phyloP scores from a whole-genome alignment of 495 filamentous ascomycete species.

The Lasiosphaeria hispida region DNA sequence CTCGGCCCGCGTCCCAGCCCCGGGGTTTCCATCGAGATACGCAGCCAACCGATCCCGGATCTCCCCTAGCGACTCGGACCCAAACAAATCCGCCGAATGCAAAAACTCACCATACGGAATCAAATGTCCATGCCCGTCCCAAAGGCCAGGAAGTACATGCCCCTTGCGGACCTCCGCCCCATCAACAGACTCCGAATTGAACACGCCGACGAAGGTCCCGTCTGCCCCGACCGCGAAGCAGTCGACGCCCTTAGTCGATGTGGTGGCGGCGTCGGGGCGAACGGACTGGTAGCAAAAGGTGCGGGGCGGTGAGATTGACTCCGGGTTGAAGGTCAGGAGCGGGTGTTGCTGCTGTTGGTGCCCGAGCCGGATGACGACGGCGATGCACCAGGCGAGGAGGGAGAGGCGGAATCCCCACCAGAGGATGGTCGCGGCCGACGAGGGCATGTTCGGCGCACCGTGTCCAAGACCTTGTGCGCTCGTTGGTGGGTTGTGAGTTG shows the following conservation, averaged over 20 bases:
- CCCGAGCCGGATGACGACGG: constrained; percentile 14
- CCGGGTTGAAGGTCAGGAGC: neutral
- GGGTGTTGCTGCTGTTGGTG: neutral
- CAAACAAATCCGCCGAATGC: constrained; percentile 59
- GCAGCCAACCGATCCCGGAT: constrained; percentile 43
- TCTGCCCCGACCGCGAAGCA: too few relatives aligned
- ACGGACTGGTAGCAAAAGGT: constrained; percentile 45
- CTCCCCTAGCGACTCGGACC: constrained; percentile 47
- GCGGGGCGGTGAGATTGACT: neutral
- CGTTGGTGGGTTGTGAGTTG: neutral
- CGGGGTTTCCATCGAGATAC: constrained; percentile 43
- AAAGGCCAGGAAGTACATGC: constrained; percentile 57
- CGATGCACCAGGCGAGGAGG: constrained; percentile 21
- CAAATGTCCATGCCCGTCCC: constrained; percentile 65
- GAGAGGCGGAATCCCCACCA: constrained; percentile 24
- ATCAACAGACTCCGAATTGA: neutral
- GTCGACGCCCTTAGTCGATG: too few relatives aligned
- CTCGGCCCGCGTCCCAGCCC: constrained; percentile 42
- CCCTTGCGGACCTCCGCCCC: constrained; percentile 26
- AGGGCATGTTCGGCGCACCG: neutral
- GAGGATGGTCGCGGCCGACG: constrained; percentile 2
- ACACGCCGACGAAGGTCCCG: neutral
- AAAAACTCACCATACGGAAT: constrained; percentile 63
- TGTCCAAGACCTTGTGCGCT: neutral
- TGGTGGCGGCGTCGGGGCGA: constrained; percentile 24